A percentile compares a stretch with the other conserved stretches of the same genome.
Evolutionary conservation across 257 asterid species (phyloP).

Genomic region (Solanum arcanum): DNA sequence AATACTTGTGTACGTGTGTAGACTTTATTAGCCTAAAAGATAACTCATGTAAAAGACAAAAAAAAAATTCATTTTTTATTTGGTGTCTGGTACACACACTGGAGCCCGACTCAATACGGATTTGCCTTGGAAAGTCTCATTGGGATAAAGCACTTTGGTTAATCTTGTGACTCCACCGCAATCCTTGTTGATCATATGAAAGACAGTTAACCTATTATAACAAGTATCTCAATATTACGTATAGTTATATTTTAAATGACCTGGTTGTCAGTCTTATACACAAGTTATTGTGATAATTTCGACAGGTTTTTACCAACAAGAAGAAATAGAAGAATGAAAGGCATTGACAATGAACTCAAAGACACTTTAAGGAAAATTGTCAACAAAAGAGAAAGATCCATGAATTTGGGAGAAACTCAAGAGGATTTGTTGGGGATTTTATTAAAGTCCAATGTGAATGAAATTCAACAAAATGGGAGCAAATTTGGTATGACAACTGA

Average conservation of each 20-base stretch:
- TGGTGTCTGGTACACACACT: rapidly evolving
- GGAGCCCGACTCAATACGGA: rapidly evolving
- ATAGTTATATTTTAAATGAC: neutral
- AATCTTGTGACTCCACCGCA: neutral
- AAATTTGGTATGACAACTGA: constrained; percentile 31
- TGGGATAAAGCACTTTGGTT: neutral
- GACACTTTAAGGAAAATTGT: constrained; percentile 14
- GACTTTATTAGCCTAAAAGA: too few relatives aligned
- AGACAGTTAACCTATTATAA: too few relatives aligned
- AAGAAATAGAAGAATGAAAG: constrained; percentile 32
- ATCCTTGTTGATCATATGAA: neutral
- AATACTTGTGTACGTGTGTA: too few relatives aligned
- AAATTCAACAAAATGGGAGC: constrained; percentile 24
- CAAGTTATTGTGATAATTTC: neutral
- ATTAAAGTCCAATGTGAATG: constrained; percentile 22
- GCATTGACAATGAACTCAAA: constrained; percentile 18
- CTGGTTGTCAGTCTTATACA: neutral
- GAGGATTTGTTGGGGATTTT: constrained; percentile 22
- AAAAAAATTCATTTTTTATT: too few relatives aligned
- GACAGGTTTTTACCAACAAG: constrained; percentile 17
- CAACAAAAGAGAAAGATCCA: constrained; percentile 5
- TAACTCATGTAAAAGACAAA: too few relatives aligned
- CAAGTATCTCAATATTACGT: neutral
- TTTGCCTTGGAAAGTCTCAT: rapidly evolving
- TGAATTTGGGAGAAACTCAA: constrained; percentile 6